A percentile compares a stretch with the other conserved stretches of the same genome.
These are phyloP conservation scores for Alternaria longipes DNA, from an alignment of 2,329 filamentous ascomycete genomes.

Conservation along the genomic window DNA sequence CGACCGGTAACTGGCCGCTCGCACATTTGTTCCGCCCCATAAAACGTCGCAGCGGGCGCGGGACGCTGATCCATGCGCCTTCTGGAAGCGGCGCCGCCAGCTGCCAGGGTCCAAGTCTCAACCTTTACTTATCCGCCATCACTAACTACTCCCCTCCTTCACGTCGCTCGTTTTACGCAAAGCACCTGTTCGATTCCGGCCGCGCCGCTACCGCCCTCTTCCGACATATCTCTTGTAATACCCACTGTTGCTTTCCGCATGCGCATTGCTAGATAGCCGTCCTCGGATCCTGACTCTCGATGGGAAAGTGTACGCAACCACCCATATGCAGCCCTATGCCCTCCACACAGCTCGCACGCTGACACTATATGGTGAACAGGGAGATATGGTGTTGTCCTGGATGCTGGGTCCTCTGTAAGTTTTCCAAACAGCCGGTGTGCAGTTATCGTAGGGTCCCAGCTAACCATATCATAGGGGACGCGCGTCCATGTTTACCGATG, in stretches of 20 bases:
- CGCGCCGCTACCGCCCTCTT: conserved; percentile 15
- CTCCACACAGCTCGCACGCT: conserved; percentile 25
- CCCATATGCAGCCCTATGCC: conserved; percentile 20
- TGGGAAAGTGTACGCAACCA: conserved; percentile 55
- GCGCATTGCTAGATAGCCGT: conserved; percentile 29
- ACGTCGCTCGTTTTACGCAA: conserved; percentile 40
- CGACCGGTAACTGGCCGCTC: conserved; percentile 14
- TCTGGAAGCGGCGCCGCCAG: conserved; percentile 22
- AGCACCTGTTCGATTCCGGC: conserved; percentile 12
- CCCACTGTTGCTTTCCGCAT: conserved; percentile 36
- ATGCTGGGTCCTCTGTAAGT: conserved; percentile 88
- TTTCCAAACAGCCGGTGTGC: background rate
- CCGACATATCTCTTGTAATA: conserved; percentile 9
- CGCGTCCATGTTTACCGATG: conserved; percentile 94
- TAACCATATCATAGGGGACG: conserved; percentile 68
- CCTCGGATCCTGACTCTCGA: conserved; percentile 34
- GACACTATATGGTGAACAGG: conserved; percentile 51
- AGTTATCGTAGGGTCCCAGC: conserved; percentile 12
- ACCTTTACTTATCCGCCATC: conserved; percentile 12
- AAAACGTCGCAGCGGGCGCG: conserved; percentile 20
- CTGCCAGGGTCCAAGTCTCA: conserved; percentile 20
- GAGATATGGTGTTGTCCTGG: conserved; percentile 91
- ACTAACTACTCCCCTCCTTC: conserved; percentile 6
- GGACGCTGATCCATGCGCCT: conserved; percentile 20
- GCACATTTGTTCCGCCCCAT: conserved; percentile 10